These are phyloP conservation scores for Cystobasidiaceae sp. DNA, from an alignment of 1,284 basidiomycete genomes.

Conservation along the genomic window DNA sequence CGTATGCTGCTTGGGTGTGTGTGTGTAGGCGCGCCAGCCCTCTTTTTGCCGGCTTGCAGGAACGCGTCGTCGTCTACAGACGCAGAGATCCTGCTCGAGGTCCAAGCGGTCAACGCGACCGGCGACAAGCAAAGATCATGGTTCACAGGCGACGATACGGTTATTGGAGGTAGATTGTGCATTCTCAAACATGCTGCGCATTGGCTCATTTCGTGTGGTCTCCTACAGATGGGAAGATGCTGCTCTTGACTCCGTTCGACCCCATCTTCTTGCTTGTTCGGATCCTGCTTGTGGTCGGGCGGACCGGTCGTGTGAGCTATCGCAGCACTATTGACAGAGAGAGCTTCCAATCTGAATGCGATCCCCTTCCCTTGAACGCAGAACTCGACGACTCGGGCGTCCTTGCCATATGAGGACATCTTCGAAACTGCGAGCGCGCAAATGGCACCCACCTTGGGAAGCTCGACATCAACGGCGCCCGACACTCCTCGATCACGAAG, in stretches of 20 bases:
- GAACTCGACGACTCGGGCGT: constrained; percentile 2
- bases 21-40: constrained; percentile 12
- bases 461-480: background rate
- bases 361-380: too few relatives aligned
- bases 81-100: constrained; percentile 23
- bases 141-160: constrained; percentile 25
- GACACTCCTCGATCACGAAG: constrained; percentile 11
- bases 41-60: constrained; percentile 10
- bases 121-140: constrained; percentile 28
- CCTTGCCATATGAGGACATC: constrained; percentile 30
- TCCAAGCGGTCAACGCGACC: constrained; percentile 28
- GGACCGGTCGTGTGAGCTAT: background rate
- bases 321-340: too few relatives aligned
- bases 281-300: constrained; percentile 43
- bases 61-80: background rate
- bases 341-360: background rate
- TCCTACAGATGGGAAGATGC: constrained; percentile 32
- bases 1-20: background rate
- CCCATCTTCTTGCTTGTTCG: constrained; percentile 29
- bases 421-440: constrained; percentile 27
- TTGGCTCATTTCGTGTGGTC: too few relatives aligned
- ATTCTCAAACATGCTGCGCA: too few relatives aligned
- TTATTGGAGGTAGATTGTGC: constrained; percentile 30
- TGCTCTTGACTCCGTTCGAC: constrained; percentile 33
- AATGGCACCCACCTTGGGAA: too few relatives aligned